Percentiles rank a stretch among this genome's conserved stretches.
phyloP scores from a whole-genome alignment of 495 filamentous ascomycete genomes.

The Alectoria sarmentosa region DNA sequence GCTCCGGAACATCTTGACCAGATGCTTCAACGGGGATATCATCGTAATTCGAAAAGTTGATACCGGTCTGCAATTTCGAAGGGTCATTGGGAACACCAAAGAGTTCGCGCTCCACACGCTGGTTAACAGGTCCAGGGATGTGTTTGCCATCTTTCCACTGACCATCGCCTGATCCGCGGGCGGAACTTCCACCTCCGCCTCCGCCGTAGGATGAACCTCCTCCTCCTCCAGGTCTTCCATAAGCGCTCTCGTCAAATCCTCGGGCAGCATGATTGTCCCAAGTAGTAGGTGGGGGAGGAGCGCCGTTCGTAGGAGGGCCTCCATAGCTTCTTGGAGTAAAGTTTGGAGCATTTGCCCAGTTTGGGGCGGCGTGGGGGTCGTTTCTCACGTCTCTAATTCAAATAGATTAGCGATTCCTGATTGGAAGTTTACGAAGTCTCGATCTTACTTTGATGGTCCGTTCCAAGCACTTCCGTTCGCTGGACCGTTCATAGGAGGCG shows the following conservation, averaged over 20 bases:
- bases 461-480: constrained; percentile 59
- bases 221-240: constrained; percentile 54
- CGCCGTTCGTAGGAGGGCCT: constrained; percentile 18
- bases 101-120: constrained; percentile 86
- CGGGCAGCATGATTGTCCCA: constrained; percentile 36
- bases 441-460: constrained; percentile 42
- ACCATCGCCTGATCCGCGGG: constrained; percentile 84
- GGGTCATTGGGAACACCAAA: constrained; percentile 93
- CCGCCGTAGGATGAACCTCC: constrained; percentile 37
- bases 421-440: background rate
- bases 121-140: constrained; percentile 78
- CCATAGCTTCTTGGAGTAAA: constrained; percentile 55
- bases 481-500: constrained; percentile 37
- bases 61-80: constrained; percentile 89
- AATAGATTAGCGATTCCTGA: background rate
- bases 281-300: constrained; percentile 38
- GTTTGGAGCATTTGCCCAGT: constrained; percentile 67
- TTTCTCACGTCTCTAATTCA: constrained; percentile 13
- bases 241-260: constrained; percentile 59
- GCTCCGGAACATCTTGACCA: constrained; percentile 87
- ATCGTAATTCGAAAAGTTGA: constrained; percentile 99
- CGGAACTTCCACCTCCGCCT: constrained; percentile 38
- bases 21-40: constrained; percentile 98
- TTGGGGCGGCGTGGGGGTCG: constrained; percentile 25
- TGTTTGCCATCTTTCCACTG: constrained; percentile 97